Evolutionary conservation across 495 filamentous ascomycete species (phyloP), one percentile per base, ranked within the genome.

Genomic region (Saxispiralis lemnorum): DNA sequence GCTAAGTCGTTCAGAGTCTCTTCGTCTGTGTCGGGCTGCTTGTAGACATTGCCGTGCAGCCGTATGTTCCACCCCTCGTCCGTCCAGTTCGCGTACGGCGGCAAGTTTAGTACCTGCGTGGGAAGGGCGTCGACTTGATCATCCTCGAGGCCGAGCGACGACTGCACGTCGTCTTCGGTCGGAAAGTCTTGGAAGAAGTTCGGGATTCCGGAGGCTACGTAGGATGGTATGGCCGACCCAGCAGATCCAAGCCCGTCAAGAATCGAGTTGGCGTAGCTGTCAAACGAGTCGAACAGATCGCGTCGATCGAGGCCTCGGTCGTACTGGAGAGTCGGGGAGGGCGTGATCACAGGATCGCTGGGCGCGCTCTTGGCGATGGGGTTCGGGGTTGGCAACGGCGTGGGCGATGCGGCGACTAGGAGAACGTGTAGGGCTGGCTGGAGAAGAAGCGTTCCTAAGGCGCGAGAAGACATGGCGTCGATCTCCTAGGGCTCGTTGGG

Each of bases 41-140:
- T 85, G 64, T 78, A 87, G 14, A 83, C 74, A 53, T 83, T 83
- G 48, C 81, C 81, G 47, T 79, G 81, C 54, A 86, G 75, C 13
- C 76, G 69, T 6, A 84, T 63, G 43, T 78, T 82, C 81, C 81
- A 87, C 32, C 76, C 78, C 36, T 71, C 61, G 15, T 70, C 64
- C n/a, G 81, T 84, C 70, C 75, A 86, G 48, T 87, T 87, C 31
- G 69, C 81, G 56, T 87, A 86, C n/a, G 69, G 69, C 61, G 78
- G 76, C 9, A 86, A 60, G 50, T 84, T 83, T 39, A 85, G 55
- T 14, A 80, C 78, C 48, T 82, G 70, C 1, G 81, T 79, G 1
- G 81, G 80, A 31, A 70, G 58, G 5, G 74, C 69, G 12, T 55
- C 64, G 17, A 82, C 56, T n/a, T 75, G 67, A 11, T 52, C 52